A percentile compares a stretch with the other conserved stretches of the same genome.
Conservation (phyloP, 1,284 basidiomycete species). For the Schizophyllum amplum region DNA sequence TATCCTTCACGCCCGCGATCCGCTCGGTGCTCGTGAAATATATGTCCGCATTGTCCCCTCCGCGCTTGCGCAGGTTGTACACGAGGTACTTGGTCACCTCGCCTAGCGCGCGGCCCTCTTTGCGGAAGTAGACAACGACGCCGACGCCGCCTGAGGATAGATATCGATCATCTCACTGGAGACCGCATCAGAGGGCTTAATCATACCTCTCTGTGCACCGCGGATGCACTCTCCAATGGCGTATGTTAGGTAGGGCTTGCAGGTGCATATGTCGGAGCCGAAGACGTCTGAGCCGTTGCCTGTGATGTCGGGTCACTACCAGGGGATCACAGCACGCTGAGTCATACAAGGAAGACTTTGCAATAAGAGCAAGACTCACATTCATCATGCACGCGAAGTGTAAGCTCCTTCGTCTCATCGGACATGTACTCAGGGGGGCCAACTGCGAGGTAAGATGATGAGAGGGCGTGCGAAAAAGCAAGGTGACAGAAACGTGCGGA, state of each 20-base stretch:
- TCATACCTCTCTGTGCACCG: slow-evolving; percentile 58
- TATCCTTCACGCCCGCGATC: slow-evolving; percentile 93
- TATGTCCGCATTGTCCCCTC: slow-evolving; percentile 84
- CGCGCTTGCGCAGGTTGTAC: slow-evolving; percentile 93
- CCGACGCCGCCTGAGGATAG: slow-evolving; percentile 95
- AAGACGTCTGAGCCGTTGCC: slow-evolving; percentile 86
- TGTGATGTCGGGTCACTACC: no score
- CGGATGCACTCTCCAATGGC: slow-evolving; percentile 93
- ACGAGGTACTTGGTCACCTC: slow-evolving; percentile 93
- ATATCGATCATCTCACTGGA: no score
- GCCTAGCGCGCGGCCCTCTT: slow-evolving; percentile 87
- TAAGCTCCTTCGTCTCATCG: slow-evolving; percentile 81
- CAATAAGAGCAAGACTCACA: no score
- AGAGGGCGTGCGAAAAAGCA: not conserved
- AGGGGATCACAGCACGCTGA: no score
- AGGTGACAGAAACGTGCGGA: no score
- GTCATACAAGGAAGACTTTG: no score
- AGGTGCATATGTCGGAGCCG: slow-evolving; percentile 92
- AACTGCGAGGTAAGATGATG: slow-evolving; percentile 36
- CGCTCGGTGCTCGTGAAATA: slow-evolving; percentile 94
- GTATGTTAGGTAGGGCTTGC: slow-evolving; percentile 88
- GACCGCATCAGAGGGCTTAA: no score
- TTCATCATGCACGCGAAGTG: slow-evolving; percentile 90
- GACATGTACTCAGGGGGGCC: slow-evolving; percentile 75
- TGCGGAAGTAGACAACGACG: slow-evolving; percentile 90